These are phyloP conservation scores for Macrolepiota dolichaula DNA, from an alignment of 768 basidiomycete species.

Conservation along the genomic window DNA sequence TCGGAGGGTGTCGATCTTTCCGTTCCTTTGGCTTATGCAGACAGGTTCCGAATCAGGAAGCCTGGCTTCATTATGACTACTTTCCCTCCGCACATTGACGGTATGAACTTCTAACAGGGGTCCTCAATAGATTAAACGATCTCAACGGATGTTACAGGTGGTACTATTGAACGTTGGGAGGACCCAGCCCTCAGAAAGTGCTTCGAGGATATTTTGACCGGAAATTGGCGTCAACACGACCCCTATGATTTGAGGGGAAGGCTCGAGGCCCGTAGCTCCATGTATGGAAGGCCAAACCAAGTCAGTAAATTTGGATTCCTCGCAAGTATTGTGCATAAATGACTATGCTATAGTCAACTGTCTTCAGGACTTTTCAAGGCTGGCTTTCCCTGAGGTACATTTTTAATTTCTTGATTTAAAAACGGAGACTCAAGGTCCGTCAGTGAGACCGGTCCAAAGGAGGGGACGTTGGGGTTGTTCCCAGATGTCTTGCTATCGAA, in stretches of 20 bases:
- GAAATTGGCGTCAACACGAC: constrained; percentile 64
- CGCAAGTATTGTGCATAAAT: neutral
- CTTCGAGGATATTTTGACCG: constrained; percentile 58
- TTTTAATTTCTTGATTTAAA: neutral
- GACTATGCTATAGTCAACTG: constrained; percentile 31
- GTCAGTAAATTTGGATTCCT: constrained; percentile 19
- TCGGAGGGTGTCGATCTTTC: constrained; percentile 24
- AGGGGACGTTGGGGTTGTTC: constrained; percentile 70
- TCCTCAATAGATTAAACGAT: constrained; percentile 3
- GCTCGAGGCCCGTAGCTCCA: constrained; percentile 55
- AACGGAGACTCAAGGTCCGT: neutral
- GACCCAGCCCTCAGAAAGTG: constrained; percentile 55
- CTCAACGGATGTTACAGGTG: constrained; percentile 1
- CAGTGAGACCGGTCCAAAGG: constrained; percentile 62
- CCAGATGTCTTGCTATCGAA: constrained; percentile 66
- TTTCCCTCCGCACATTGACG: constrained; percentile 43
- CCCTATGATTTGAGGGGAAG: constrained; percentile 61
- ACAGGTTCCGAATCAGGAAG: constrained; percentile 70
- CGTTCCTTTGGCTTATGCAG: constrained; percentile 66
- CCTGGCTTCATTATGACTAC: constrained; percentile 55
- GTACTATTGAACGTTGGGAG: constrained; percentile 70
- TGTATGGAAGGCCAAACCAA: constrained; percentile 58
- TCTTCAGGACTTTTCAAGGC: constrained; percentile 69
- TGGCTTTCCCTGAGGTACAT: constrained; percentile 67
- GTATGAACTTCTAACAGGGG: constrained; percentile 16